Evolutionary conservation across 352 stramenopile genomes (phyloP).

Genomic region (Phytophthora pinifolia): DNA sequence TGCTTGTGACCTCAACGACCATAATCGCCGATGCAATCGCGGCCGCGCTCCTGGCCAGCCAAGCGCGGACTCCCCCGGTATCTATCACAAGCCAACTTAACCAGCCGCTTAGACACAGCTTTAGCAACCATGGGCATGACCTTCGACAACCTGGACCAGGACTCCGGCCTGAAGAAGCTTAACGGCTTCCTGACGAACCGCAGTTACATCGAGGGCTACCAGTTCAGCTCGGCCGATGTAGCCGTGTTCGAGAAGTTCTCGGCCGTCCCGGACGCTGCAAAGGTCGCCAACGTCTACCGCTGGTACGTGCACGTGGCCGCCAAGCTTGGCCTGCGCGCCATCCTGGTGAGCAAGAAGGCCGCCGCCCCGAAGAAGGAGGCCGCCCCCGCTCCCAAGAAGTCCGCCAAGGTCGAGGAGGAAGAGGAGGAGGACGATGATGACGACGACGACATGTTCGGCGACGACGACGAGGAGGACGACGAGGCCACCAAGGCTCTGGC

Average conservation of each 20-base stretch:
- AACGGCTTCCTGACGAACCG: slow-evolving; percentile 80
- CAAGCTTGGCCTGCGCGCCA: slow-evolving; percentile 53
- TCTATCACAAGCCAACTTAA: slow-evolving; percentile 22
- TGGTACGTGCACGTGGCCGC: slow-evolving; percentile 70
- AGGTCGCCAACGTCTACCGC: slow-evolving; percentile 66
- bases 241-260: slow-evolving; percentile 56
- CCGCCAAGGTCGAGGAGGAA: slow-evolving; percentile 19
- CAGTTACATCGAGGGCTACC: slow-evolving; percentile 81
- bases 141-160: slow-evolving; percentile 66
- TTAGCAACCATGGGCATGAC: slow-evolving; percentile 46
- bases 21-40: slow-evolving; percentile 10
- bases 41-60: slow-evolving; percentile 34
- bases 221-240: slow-evolving; percentile 66
- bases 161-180: slow-evolving; percentile 71
- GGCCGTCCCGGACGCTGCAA: slow-evolving; percentile 43
- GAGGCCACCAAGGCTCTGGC: slow-evolving; percentile 38
- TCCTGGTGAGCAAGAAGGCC: slow-evolving; percentile 31
- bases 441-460: slow-evolving; percentile 59
- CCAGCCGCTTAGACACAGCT: slow-evolving; percentile 10
- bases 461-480: slow-evolving; percentile 70
- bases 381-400: slow-evolving; percentile 28
- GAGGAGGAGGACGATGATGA: slow-evolving; percentile 53
- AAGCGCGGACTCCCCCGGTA: slow-evolving; percentile 20
- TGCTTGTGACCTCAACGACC: slow-evolving; percentile 1
- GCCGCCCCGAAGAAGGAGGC: slow-evolving; percentile 20